Evolutionary conservation across 2,329 filamentous ascomycete genomes (phyloP).

Genomic region (Xenosphaeropsis pyriputrescens): DNA sequence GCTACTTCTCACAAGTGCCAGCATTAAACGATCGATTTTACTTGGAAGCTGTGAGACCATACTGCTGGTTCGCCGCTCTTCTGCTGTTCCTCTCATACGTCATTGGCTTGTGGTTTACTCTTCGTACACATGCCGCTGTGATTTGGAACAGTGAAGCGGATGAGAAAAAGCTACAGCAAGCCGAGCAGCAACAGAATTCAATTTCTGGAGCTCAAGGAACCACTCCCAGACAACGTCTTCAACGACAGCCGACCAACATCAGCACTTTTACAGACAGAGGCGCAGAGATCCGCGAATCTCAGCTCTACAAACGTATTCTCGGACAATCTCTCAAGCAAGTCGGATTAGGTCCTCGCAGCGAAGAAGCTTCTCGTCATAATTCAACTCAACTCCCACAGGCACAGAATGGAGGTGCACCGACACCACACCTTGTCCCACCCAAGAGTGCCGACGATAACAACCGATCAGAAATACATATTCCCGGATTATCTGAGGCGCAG

Average conservation of each 20-base stretch:
- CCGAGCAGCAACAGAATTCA: constrained; percentile 21
- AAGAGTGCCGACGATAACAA: constrained; percentile 35
- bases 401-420: constrained; percentile 29
- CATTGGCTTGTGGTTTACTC: constrained; percentile 88
- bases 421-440: constrained; percentile 65
- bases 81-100: constrained; percentile 86
- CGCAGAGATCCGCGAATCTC: constrained; percentile 68
- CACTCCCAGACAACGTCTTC: constrained; percentile 10
- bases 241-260: constrained; percentile 11
- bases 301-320: constrained; percentile 84
- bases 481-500: constrained; percentile 67
- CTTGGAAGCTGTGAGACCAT: constrained; percentile 77
- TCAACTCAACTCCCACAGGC: constrained; percentile 15
- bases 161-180: constrained; percentile 50
- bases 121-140: constrained; percentile 87
- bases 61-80: constrained; percentile 76
- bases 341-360: constrained; percentile 45
- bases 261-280: constrained; percentile 10
- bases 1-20: constrained; percentile 83
- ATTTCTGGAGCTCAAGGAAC: constrained; percentile 15
- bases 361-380: constrained; percentile 25
- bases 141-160: constrained; percentile 86
- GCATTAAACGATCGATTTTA: constrained; percentile 82
- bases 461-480: constrained; percentile 35
- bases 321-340: constrained; percentile 80